These are phyloP conservation scores for Aureobasidium namibiae DNA, from an alignment of 2,329 filamentous ascomycete species.

Conservation along the genomic window DNA sequence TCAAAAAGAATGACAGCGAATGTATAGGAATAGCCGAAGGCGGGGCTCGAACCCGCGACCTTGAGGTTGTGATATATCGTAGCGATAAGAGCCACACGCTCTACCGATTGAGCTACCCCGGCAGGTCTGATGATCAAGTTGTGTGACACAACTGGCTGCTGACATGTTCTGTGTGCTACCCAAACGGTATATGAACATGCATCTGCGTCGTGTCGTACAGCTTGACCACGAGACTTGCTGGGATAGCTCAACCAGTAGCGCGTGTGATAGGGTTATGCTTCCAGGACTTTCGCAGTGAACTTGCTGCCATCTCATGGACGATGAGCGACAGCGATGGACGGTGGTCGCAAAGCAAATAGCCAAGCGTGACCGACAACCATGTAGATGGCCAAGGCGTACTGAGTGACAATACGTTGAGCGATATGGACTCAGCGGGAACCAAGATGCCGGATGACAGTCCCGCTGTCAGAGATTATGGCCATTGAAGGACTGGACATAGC, in stretches of 20 bases:
- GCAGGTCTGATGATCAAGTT: constrained; percentile 18
- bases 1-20: neutral
- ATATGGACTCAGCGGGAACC: neutral
- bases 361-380: neutral
- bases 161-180: neutral
- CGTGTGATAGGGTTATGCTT: no score
- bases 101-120: constrained; percentile 42
- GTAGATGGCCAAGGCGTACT: neutral
- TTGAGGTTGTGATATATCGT: constrained; percentile 15
- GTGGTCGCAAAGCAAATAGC: no score
- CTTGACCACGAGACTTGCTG: neutral
- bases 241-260: neutral
- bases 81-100: constrained; percentile 38
- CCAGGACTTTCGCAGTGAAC: rapidly evolving
- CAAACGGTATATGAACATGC: neutral
- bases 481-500: no score
- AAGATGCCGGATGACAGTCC: no score
- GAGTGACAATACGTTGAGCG: neutral
- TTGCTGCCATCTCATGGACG: neutral
- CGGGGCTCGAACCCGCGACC: constrained; percentile 21
- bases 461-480: no score
- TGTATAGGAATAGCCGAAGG: constrained; percentile 20
- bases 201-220: no score
- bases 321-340: neutral
- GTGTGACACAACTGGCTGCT: neutral